Conservation (phyloP, 108 stramenopile genomes). For the Chaetoceros tenuissimus region DNA sequence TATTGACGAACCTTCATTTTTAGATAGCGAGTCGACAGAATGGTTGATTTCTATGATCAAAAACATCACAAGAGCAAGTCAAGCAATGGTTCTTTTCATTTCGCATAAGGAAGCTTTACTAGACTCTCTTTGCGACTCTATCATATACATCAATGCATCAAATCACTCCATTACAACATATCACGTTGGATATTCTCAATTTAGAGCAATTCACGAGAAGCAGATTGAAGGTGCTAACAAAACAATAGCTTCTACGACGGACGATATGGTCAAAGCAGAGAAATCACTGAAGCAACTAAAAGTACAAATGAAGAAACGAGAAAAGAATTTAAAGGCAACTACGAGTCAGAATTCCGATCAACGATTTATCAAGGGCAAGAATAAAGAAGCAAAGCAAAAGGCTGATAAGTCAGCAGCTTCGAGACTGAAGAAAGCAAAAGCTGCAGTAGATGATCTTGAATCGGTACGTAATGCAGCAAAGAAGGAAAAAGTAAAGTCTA, state of each 20-base stretch:
- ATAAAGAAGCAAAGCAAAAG: slow-evolving; percentile 59
- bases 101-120: slow-evolving; percentile 52
- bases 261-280: slow-evolving; percentile 21
- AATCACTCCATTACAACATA: slow-evolving; percentile 35
- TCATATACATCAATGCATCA: slow-evolving; percentile 41
- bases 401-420: slow-evolving; percentile 42
- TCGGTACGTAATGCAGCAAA: slow-evolving; percentile 15
- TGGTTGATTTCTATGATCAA: slow-evolving; percentile 30
- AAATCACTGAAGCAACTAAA: slow-evolving; percentile 29
- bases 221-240: slow-evolving; percentile 15
- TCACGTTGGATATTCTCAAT: slow-evolving; percentile 34
- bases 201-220: slow-evolving; percentile 12
- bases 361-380: slow-evolving; percentile 42
- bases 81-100: slow-evolving; percentile 42
- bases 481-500: slow-evolving; percentile 19
- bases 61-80: slow-evolving; percentile 9
- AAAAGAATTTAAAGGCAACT: slow-evolving; percentile 22
- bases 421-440: slow-evolving; percentile 28
- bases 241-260: slow-evolving; percentile 2
- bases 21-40: slow-evolving; percentile 29
- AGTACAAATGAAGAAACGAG: slow-evolving; percentile 20
- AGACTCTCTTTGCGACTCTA: slow-evolving; percentile 34
- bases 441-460: slow-evolving; percentile 18
- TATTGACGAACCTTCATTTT: slow-evolving; percentile 62
- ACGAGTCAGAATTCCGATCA: slow-evolving; percentile 20